A percentile compares a stretch with the other conserved stretches of the same genome.
These are phyloP conservation scores for Alternaria sp. DNA, from an alignment of 2,329 filamentous ascomycete species.

Conservation along the genomic window DNA sequence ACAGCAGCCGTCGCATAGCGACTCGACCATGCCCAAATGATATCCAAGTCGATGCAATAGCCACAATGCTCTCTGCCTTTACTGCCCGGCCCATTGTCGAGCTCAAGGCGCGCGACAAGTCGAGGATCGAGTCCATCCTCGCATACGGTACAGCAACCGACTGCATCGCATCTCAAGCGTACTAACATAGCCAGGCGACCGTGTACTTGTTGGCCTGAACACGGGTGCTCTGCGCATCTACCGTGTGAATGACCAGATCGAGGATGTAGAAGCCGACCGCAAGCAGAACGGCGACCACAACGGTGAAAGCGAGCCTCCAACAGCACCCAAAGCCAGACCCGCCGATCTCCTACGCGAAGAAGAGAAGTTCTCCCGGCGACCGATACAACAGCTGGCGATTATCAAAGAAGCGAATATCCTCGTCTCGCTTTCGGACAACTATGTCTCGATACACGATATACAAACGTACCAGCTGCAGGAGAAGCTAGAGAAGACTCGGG, in stretches of 20 bases:
- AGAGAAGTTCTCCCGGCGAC: conserved; percentile 89
- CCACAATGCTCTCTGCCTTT: conserved; percentile 91
- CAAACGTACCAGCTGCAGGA: conserved; percentile 84
- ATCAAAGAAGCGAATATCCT: conserved; percentile 95
- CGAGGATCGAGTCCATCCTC: conserved; percentile 93
- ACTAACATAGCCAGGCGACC: conserved; percentile 69
- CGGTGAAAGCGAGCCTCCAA: conserved; percentile 55
- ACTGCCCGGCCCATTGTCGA: conserved; percentile 96
- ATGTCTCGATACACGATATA: conserved; percentile 89
- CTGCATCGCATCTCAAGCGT: conserved; percentile 2
- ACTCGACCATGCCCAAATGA: conserved; percentile 25
- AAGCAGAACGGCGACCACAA: conserved; percentile 40
- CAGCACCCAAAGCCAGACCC: conserved; percentile 52
- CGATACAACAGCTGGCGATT: conserved; percentile 91
- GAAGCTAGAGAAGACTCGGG: conserved; percentile 81
- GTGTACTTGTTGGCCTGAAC: conserved; percentile 89
- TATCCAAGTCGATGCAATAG: conserved; percentile 1
- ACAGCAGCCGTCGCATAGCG: conserved; percentile 29
- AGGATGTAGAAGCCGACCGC: conserved; percentile 50
- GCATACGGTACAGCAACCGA: conserved; percentile 72
- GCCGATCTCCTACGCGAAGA: conserved; percentile 90
- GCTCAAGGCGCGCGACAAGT: conserved; percentile 94
- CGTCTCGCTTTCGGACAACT: conserved; percentile 87
- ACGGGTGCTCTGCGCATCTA: conserved; percentile 90
- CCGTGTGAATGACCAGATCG: conserved; percentile 76